Base-by-base conservation (phyloP, 352 stramenopile genomes). In the Phytophthora palmivora region DNA sequence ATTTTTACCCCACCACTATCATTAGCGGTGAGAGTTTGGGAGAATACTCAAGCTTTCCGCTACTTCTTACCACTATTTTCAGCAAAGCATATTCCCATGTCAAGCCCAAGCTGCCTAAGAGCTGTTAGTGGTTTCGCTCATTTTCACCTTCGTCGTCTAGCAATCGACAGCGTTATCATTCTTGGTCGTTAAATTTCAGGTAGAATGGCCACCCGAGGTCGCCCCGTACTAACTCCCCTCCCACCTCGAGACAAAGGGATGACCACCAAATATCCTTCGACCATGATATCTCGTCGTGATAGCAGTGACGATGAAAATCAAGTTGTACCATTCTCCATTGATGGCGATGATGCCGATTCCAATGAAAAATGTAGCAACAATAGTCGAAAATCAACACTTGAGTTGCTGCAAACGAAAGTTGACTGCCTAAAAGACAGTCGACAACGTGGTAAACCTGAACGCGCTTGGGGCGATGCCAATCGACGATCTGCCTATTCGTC, bases 261-360 rank as follows among this genome's bases (percentile, higher is more conserved):
- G 18, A 4, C 39, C 18, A 30, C 18, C 5, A 65, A 65, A 42
- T 11, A 26, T 14, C 14, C 11, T 24, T 58, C 45, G 9, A 51
- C n/a, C 39, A 24, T 44, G 12, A 18, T 24, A 44, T 34, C 45
- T 36, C 47, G 54, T 41, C 21, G 19, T 34, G 57, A 62, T 11
- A 49, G 43, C 14, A 50, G 58, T 9, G 70, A 74, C 9, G 66
- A 78, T n/a, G 66, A 83, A 44, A 89, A 87, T 62, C 79, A 91
- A 37, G 82, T 91, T 21, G 58, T 84, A 7, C 79, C 78, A 6
- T 91, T 89, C 52, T 55, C 72, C 2, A 24, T 87, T 19, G 80
- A 88, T 46, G 71, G 78, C 7, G 76, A 73, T 19, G 78, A 76
- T 0, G 69, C 73, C 10, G 73, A 84, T 5, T n/a, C 14, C 5